Conservation (phyloP, 805 yeast species). For the Candida maltosa region DNA sequence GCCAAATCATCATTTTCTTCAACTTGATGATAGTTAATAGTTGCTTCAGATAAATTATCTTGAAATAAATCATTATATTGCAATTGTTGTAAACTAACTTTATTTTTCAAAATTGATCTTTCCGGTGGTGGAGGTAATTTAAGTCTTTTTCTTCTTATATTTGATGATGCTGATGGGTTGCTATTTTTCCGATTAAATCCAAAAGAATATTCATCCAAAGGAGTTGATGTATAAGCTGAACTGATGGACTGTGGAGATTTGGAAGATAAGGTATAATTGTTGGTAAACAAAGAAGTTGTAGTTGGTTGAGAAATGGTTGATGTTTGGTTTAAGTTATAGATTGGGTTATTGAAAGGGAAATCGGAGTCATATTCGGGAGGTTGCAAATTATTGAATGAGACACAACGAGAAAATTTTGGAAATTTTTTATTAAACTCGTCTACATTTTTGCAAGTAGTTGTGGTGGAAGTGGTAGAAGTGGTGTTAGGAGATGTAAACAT, state of each 20-base stretch:
- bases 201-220: no score
- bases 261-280: no score
- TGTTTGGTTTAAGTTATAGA: constrained; percentile 3
- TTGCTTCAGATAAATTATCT: constrained; percentile 9
- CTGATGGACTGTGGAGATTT: constrained; percentile 4
- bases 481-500: no score
- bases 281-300: background rate
- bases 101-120: constrained; percentile 39
- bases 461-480: no score
- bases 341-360: constrained; percentile 3
- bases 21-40: constrained; percentile 17
- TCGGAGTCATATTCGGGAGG: constrained; percentile 18
- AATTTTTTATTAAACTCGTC: no score
- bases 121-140: constrained; percentile 29
- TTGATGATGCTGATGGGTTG: no score
- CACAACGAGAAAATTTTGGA: constrained; percentile 36
- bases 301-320: constrained; percentile 1
- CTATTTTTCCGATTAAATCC: no score
- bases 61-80: constrained; percentile 9
- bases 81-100: constrained; percentile 25
- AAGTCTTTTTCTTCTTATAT: constrained; percentile 7
- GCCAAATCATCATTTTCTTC: constrained; percentile 6
- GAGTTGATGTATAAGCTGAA: no score
- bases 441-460: no score
- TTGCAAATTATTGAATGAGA: constrained; percentile 42